Conservation (phyloP, 2,329 filamentous ascomycete species). For the Elsinoe batatas region DNA sequence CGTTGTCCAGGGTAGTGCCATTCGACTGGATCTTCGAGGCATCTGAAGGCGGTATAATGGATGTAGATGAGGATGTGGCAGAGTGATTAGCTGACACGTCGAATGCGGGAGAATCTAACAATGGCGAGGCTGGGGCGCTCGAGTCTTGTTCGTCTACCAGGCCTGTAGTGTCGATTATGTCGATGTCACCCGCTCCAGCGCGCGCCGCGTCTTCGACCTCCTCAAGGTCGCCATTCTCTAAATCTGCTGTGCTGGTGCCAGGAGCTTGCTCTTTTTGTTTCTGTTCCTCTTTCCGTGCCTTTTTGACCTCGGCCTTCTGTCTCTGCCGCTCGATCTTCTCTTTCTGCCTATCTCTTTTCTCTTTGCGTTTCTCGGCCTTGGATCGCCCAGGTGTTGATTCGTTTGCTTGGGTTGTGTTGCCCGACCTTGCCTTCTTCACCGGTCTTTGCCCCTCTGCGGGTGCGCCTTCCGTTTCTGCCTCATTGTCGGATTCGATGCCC, state of each 20-base stretch:
- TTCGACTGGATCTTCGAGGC: constrained; percentile 4
- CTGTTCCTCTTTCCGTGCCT: constrained; percentile 24
- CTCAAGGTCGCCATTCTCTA: constrained; percentile 19
- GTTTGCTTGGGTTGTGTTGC: constrained; percentile 19
- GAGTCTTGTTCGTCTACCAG: constrained; percentile 20
- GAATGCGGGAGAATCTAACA: constrained; percentile 31
- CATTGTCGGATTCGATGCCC: constrained; percentile 42
- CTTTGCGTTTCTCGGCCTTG: constrained; percentile 35
- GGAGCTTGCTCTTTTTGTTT: constrained; percentile 19
- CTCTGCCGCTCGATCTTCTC: constrained; percentile 29
- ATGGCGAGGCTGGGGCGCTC: constrained; percentile 27
- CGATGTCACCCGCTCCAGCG: constrained; percentile 20
- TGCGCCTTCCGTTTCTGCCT: constrained; percentile 25
- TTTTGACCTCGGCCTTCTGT: constrained; percentile 31
- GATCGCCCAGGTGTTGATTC: constrained; percentile 23
- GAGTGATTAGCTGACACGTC: constrained; percentile 31
- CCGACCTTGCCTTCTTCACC: constrained; percentile 36
- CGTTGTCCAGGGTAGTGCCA: constrained; percentile 14
- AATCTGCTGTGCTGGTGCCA: constrained; percentile 18
- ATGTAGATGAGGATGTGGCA: constrained; percentile 38
- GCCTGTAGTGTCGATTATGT: constrained; percentile 17
- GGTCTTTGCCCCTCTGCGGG: constrained; percentile 27
- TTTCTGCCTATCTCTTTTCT: constrained; percentile 37
- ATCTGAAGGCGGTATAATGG: constrained; percentile 30
- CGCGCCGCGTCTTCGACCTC: constrained; percentile 25